Conservation (phyloP, 306 rosid species). For the Cotoneaster glaucophyllus region DNA sequence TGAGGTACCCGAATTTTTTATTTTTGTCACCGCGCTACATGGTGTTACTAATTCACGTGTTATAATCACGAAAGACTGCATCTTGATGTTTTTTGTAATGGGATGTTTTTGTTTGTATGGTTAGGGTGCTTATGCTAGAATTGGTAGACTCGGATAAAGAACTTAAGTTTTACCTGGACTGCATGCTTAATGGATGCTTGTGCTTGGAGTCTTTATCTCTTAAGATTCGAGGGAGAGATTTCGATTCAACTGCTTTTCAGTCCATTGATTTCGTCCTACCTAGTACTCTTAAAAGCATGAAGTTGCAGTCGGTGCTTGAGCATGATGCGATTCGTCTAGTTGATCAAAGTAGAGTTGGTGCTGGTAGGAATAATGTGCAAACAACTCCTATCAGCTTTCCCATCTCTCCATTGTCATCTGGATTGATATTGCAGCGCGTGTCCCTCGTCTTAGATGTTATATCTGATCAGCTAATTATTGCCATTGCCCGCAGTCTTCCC, state of each 20-base stretch:
- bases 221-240: constrained; percentile 26
- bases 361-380: neutral
- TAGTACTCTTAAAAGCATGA: constrained; percentile 18
- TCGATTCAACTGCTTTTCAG: neutral
- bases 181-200: constrained; percentile 16
- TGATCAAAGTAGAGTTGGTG: constrained; percentile 1
- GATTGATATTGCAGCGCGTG: constrained; percentile 18
- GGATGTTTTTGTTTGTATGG: neutral
- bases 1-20: constrained; percentile 11
- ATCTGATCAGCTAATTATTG: constrained; percentile 12
- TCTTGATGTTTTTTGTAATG: neutral
- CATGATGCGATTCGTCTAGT: constrained; percentile 7
- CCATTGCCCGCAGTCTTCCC: constrained; percentile 9
- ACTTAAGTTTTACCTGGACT: constrained; percentile 9
- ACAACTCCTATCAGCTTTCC: neutral
- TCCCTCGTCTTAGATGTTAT: constrained; percentile 25
- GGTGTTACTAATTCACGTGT: no score
- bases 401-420: neutral
- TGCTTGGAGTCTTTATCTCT: constrained; percentile 21
- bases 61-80: neutral
- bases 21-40: neutral
- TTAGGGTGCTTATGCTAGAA: constrained; percentile 25
- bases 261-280: constrained; percentile 14
- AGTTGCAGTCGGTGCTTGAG: constrained; percentile 22
- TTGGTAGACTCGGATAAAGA: constrained; percentile 12